phyloP scores from a whole-genome alignment of 805 yeast species.

The Metschnikowia baotianmanensis region DNA sequence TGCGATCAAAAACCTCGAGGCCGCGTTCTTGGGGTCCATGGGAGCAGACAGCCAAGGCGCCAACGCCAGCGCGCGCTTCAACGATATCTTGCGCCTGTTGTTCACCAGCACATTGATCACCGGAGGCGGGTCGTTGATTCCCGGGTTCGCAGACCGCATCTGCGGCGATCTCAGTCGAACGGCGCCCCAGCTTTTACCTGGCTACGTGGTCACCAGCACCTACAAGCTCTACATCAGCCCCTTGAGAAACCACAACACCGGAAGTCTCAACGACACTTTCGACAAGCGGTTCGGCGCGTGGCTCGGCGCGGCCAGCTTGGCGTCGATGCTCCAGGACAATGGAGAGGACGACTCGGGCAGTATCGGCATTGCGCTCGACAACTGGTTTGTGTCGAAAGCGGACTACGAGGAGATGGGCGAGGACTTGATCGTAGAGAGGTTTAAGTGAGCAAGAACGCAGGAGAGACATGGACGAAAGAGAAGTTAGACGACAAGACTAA shows the following conservation, averaged over 20 bases:
- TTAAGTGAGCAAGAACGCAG: constrained; percentile 37
- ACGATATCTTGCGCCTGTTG: constrained; percentile 38
- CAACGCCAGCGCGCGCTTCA: constrained; percentile 32
- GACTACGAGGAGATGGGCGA: constrained; percentile 67
- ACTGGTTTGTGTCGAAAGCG: constrained; percentile 56
- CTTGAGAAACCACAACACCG: constrained; percentile 25
- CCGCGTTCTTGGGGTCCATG: constrained; percentile 28
- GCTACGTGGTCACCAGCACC: constrained; percentile 33
- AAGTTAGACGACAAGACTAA: too few species aligned
- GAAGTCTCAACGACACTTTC: constrained; percentile 34
- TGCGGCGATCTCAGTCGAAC: constrained; percentile 52
- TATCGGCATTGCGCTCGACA: constrained; percentile 40
- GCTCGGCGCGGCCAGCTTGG: constrained; percentile 72
- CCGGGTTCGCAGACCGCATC: constrained; percentile 55
- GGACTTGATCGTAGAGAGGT: constrained; percentile 43
- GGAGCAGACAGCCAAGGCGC: constrained; percentile 21
- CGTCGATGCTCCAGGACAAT: constrained; percentile 54
- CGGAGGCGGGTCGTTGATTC: constrained; percentile 57
- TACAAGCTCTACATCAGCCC: constrained; percentile 22
- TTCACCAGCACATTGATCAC: constrained; percentile 50
- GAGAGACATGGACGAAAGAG: too few species aligned
- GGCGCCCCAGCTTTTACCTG: constrained; percentile 45
- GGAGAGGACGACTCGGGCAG: constrained; percentile 23
- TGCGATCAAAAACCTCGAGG: constrained; percentile 36
- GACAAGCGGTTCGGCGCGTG: constrained; percentile 63